Evolutionary conservation across 2,329 filamentous ascomycete species (phyloP).

Genomic region (Pseudogymnoascus sp.): DNA sequence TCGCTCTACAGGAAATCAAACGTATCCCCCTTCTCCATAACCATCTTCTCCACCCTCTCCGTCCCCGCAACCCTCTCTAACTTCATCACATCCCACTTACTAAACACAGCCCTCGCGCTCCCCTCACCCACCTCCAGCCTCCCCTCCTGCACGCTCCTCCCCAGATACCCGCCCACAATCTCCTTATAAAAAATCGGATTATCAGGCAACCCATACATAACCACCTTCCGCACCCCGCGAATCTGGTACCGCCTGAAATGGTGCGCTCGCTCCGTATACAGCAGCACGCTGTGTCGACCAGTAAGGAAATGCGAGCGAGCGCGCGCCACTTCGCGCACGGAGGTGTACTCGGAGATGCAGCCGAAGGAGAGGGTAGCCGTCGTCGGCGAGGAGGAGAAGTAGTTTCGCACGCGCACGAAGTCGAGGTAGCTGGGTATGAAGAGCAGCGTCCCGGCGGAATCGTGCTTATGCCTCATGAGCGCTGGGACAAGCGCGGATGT

Average conservation of each 20-base stretch:
- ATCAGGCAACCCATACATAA: slow-evolving; percentile 86
- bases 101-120: slow-evolving; percentile 62
- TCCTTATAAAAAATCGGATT: slow-evolving; percentile 78
- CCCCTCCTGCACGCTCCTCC: slow-evolving; percentile 49
- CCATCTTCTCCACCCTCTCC: slow-evolving; percentile 73
- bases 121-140: slow-evolving; percentile 52
- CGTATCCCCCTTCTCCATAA: slow-evolving; percentile 75
- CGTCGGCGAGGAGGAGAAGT: slow-evolving; percentile 67
- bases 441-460: slow-evolving; percentile 65
- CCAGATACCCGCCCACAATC: slow-evolving; percentile 62
- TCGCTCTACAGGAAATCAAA: slow-evolving; percentile 72
- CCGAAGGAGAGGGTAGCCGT: slow-evolving; percentile 60
- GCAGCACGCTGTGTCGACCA: slow-evolving; percentile 71
- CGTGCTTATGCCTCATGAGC: slow-evolving; percentile 61
- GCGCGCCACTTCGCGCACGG: slow-evolving; percentile 69
- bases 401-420: slow-evolving; percentile 88
- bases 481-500: slow-evolving; percentile 70
- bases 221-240: slow-evolving; percentile 71
- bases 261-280: slow-evolving; percentile 94
- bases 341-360: slow-evolving; percentile 81
- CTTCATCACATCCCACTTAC: slow-evolving; percentile 80
- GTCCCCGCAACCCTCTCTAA: slow-evolving; percentile 82
- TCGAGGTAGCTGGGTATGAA: slow-evolving; percentile 93
- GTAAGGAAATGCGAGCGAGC: slow-evolving; percentile 81
- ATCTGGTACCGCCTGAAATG: slow-evolving; percentile 88